Conservation (phyloP, 352 stramenopile species). For the Phytophthora hibernalis region DNA sequence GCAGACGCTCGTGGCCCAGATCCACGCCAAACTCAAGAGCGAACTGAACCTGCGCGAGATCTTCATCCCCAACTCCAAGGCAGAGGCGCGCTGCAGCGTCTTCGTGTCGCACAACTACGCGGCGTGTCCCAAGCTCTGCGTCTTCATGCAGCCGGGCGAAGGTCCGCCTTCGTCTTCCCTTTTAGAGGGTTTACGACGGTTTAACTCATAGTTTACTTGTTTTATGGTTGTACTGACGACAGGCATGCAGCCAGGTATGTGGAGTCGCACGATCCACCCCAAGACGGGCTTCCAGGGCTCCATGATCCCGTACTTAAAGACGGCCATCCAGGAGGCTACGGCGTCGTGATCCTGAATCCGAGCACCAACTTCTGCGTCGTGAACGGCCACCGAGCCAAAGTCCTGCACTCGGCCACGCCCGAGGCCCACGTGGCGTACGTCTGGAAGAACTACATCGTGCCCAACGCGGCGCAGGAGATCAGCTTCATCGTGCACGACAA, state of each 20-base stretch:
- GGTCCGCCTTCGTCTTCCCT: slow-evolving; percentile 31
- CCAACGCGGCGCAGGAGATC: slow-evolving; percentile 84
- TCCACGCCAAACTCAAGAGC: slow-evolving; percentile 88
- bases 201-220: neutral
- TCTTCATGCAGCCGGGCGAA: slow-evolving; percentile 81
- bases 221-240: slow-evolving; percentile 4
- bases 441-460: slow-evolving; percentile 89
- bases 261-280: slow-evolving; percentile 72
- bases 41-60: slow-evolving; percentile 86
- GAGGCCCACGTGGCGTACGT: slow-evolving; percentile 86
- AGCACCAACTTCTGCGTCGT: slow-evolving; percentile 84
- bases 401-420: slow-evolving; percentile 77
- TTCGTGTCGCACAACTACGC: slow-evolving; percentile 88
- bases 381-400: slow-evolving; percentile 84
- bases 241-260: slow-evolving; percentile 80
- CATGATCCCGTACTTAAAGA: slow-evolving; percentile 91
- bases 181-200: too few relatives aligned
- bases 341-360: slow-evolving; percentile 84
- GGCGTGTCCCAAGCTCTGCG: slow-evolving; percentile 76
- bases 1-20: slow-evolving; percentile 84
- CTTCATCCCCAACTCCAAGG: slow-evolving; percentile 90
- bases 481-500: slow-evolving; percentile 85
- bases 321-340: slow-evolving; percentile 84
- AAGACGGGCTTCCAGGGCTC: slow-evolving; percentile 88
- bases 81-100: slow-evolving; percentile 87